Percentiles rank a stretch among this genome's conserved stretches.
Evolutionary conservation across 768 basidiomycete species (phyloP).

Genomic region (Suillus bovinus): DNA sequence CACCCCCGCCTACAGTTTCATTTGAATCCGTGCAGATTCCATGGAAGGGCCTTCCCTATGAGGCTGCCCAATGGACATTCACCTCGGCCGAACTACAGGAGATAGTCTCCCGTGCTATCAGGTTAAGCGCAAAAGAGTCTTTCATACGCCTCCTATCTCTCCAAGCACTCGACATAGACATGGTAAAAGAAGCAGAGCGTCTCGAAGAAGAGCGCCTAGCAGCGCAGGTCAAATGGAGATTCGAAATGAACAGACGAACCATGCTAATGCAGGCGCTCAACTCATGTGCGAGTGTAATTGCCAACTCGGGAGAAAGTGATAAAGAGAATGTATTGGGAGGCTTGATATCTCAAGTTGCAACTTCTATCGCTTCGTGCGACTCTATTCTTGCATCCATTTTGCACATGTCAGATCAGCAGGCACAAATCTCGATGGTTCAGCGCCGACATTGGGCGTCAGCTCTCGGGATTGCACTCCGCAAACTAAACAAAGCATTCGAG

Average conservation of each 20-base stretch:
- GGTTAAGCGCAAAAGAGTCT: constrained; percentile 64
- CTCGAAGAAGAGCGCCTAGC: constrained; percentile 51
- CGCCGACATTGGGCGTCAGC: constrained; percentile 77
- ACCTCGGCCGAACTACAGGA: constrained; percentile 59
- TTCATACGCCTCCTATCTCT: constrained; percentile 70
- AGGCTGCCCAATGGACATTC: constrained; percentile 66
- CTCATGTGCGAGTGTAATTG: constrained; percentile 42
- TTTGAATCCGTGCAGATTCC: constrained; percentile 59
- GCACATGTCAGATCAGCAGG: constrained; percentile 58
- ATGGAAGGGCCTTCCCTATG: constrained; percentile 70
- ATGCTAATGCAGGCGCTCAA: constrained; percentile 73
- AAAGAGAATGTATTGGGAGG: constrained; percentile 39
- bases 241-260: constrained; percentile 62
- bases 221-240: constrained; percentile 68
- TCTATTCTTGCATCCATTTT: constrained; percentile 56
- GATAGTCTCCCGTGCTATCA: constrained; percentile 72
- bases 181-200: constrained; percentile 60
- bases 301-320: constrained; percentile 32
- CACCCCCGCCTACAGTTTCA: constrained; percentile 49
- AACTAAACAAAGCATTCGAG: constrained; percentile 75
- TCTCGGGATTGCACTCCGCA: constrained; percentile 73
- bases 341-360: constrained; percentile 58
- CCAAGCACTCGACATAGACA: constrained; percentile 57
- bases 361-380: constrained; percentile 61
- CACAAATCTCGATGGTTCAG: constrained; percentile 59